Evolutionary conservation across 805 yeast species (phyloP).

Genomic region (Tetrapisispora fleetii): DNA sequence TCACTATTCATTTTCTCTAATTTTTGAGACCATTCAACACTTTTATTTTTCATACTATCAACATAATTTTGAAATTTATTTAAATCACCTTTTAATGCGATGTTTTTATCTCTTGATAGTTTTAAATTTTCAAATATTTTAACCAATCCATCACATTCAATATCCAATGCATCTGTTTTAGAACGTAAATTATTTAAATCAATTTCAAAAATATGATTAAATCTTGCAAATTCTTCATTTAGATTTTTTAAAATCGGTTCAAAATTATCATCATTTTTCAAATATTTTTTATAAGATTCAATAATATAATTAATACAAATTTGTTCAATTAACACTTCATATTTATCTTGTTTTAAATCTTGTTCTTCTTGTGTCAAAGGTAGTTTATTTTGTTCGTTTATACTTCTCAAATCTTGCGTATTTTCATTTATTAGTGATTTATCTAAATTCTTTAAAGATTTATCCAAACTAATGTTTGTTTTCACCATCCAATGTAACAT

Average conservation of each 20-base stretch:
- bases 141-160: conserved; percentile 33
- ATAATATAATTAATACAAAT: conserved; percentile 52
- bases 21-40: conserved; percentile 51
- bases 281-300: conserved; percentile 57
- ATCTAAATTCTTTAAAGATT: conserved; percentile 16
- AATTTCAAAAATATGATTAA: conserved; percentile 38
- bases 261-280: conserved; percentile 49
- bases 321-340: conserved; percentile 31
- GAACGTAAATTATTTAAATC: conserved; percentile 36
- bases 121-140: conserved; percentile 40
- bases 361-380: conserved; percentile 19
- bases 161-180: conserved; percentile 34
- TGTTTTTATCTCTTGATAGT: conserved; percentile 45
- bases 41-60: conserved; percentile 54
- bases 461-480: conserved; percentile 38
- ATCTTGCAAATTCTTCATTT: conserved; percentile 43
- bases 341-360: conserved; percentile 26
- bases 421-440: conserved; percentile 17
- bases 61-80: conserved; percentile 64
- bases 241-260: conserved; percentile 44
- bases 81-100: conserved; percentile 61
- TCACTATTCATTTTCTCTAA: conserved; percentile 50
- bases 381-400: conserved; percentile 15
- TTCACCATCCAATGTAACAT: conserved; percentile 75
- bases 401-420: conserved; percentile 24